Conservation (phyloP, 2,329 filamentous ascomycete genomes). For the Fusarium irregulare region DNA sequence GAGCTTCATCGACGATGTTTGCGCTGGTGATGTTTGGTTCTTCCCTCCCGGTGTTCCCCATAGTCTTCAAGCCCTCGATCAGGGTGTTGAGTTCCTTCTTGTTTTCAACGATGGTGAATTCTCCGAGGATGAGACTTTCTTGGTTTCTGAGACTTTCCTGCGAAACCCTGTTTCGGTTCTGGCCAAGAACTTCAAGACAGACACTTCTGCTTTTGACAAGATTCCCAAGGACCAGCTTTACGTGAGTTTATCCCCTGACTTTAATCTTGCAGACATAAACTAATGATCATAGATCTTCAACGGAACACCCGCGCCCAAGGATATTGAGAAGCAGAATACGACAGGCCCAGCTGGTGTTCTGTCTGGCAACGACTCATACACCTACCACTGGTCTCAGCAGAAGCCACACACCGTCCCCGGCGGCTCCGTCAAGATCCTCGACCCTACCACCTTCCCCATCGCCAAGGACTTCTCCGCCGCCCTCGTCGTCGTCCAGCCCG, state of each 20-base stretch:
- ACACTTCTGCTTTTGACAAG: constrained; percentile 16
- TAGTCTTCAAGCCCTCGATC: constrained; percentile 10
- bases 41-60: constrained; percentile 19
- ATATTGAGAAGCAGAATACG: constrained; percentile 12
- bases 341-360: not conserved
- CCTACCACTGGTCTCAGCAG: constrained; percentile 24
- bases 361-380: constrained; percentile 10
- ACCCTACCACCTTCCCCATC: constrained; percentile 12
- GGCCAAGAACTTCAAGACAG: constrained; percentile 22
- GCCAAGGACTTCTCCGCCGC: constrained; percentile 12
- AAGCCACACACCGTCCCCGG: constrained; percentile 17
- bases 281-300: constrained; percentile 1
- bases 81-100: constrained; percentile 11
- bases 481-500: constrained; percentile 7
- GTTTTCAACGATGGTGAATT: constrained; percentile 17
- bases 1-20: constrained; percentile 16
- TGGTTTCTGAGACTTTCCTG: constrained; percentile 16
- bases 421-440: constrained; percentile 14
- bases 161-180: constrained; percentile 18
- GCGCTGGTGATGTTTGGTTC: constrained; percentile 16
- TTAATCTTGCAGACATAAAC: too few relatives aligned
- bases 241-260: not conserved
- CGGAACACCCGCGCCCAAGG: constrained; percentile 11
- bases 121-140: constrained; percentile 20
- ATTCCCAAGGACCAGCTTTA: constrained; percentile 19